phyloP scores from a whole-genome alignment of 441 rosid species.

The Brassica hybrid region DNA sequence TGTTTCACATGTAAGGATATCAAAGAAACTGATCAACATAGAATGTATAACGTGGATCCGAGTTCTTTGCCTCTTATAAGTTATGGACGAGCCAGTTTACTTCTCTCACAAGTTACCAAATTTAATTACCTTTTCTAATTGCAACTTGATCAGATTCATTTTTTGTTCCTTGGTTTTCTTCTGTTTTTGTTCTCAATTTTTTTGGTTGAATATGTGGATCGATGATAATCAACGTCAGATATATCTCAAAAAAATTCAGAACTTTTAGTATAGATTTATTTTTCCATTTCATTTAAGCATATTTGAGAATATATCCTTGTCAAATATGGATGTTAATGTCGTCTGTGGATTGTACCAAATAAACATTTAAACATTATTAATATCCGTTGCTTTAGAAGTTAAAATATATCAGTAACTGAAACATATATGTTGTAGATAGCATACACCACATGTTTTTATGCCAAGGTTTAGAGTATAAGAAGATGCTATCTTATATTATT shows the following conservation, averaged over 20 bases:
- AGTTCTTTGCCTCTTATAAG: constrained; percentile 40
- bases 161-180: background rate
- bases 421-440: background rate
- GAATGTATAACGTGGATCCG: constrained; percentile 20
- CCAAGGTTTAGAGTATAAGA: background rate
- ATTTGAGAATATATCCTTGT: constrained; percentile 1
- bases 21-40: constrained; percentile 27
- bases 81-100: constrained; percentile 42
- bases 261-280: background rate
- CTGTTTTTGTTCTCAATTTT: background rate
- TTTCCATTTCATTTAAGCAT: background rate
- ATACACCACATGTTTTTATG: background rate
- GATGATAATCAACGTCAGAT: constrained; percentile 34
- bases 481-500: background rate
- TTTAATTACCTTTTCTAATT: constrained; percentile 58
- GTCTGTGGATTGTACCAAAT: background rate
- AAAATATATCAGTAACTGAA: background rate
- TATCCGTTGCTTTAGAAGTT: too few species aligned
- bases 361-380: background rate
- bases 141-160: constrained; percentile 28
- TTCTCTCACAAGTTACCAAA: constrained; percentile 59
- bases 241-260: background rate
- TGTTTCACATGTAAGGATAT: constrained; percentile 16
- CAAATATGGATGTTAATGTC: background rate
- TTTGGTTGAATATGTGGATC: constrained; percentile 25